phyloP scores from a whole-genome alignment of 208 protist species.

The Trypanosoma vivax region DNA sequence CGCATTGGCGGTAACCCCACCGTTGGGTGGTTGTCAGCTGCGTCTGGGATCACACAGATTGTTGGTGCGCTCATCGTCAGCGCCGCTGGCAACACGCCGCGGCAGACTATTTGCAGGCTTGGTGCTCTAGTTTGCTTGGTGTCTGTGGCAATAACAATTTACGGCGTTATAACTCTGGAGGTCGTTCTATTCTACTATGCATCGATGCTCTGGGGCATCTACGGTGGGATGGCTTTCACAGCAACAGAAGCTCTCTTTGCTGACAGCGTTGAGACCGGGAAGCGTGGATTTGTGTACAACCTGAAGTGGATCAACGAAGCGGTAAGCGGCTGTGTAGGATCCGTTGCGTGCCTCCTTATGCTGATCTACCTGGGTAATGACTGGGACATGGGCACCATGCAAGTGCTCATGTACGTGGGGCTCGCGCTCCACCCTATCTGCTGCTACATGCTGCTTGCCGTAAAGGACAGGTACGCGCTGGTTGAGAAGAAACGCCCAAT shows the following conservation, averaged over 20 bases:
- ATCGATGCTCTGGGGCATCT: conserved; percentile 38
- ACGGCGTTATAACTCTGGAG: neutral
- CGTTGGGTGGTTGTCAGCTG: conserved; percentile 28
- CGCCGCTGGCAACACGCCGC: conserved; percentile 10
- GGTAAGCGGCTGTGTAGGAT: conserved; percentile 46
- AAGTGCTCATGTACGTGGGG: conserved; percentile 26
- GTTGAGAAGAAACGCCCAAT: conserved; percentile 7
- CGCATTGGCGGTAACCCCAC: conserved; percentile 18
- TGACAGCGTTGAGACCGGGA: conserved; percentile 36
- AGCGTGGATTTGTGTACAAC: conserved; percentile 47
- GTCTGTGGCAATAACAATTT: conserved; percentile 9
- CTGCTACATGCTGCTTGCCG: conserved; percentile 11
- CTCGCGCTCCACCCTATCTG: conserved; percentile 20
- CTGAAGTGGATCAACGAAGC: conserved; percentile 68
- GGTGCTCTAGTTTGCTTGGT: conserved; percentile 21
- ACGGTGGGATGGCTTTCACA: conserved; percentile 32
- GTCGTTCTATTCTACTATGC: conserved; percentile 18
- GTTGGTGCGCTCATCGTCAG: conserved; percentile 22
- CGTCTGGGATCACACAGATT: conserved; percentile 34
- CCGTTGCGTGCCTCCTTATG: conserved; percentile 25
- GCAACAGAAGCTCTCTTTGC: conserved; percentile 56
- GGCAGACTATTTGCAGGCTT: conserved; percentile 19
- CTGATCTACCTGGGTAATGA: conserved; percentile 30
- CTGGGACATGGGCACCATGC: conserved; percentile 24
- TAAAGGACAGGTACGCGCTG: conserved; percentile 24